Conservation (phyloP, 2,329 filamentous ascomycete species). For the Ambrosiella xylebori region DNA sequence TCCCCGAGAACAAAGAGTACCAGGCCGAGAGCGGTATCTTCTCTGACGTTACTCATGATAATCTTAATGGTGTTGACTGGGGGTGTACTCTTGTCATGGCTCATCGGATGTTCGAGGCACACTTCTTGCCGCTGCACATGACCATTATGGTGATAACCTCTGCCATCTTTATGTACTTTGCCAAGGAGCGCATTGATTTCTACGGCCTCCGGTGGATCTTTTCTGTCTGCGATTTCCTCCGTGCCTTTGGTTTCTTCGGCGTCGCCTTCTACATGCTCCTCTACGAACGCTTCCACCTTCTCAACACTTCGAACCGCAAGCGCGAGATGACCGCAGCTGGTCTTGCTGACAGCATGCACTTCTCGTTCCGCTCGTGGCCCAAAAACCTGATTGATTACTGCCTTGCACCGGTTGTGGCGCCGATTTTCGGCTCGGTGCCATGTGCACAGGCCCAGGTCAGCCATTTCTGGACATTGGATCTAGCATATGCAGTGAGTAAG, state of each 20-base stretch:
- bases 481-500: constrained; percentile 56
- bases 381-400: constrained; percentile 45
- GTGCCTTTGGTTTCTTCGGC: constrained; percentile 43
- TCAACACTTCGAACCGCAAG: constrained; percentile 42
- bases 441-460: constrained; percentile 49
- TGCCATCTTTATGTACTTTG: constrained; percentile 39
- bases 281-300: constrained; percentile 50
- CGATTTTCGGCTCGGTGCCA: constrained; percentile 50
- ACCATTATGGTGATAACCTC: constrained; percentile 46
- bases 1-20: constrained; percentile 28
- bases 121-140: constrained; percentile 54
- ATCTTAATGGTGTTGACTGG: constrained; percentile 34
- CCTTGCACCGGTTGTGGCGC: constrained; percentile 49
- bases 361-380: constrained; percentile 39
- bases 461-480: constrained; percentile 52
- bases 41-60: constrained; percentile 35
- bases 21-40: constrained; percentile 36
- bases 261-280: constrained; percentile 46
- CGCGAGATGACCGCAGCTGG: constrained; percentile 50
- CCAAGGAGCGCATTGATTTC: constrained; percentile 32
- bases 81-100: constrained; percentile 39
- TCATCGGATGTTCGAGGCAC: constrained; percentile 56
- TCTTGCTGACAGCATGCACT: constrained; percentile 46
- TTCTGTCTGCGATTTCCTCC: constrained; percentile 38
- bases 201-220: constrained; percentile 43